Conservation (phyloP, 169 alveolate genomes). For the Blepharisma undulans region DNA sequence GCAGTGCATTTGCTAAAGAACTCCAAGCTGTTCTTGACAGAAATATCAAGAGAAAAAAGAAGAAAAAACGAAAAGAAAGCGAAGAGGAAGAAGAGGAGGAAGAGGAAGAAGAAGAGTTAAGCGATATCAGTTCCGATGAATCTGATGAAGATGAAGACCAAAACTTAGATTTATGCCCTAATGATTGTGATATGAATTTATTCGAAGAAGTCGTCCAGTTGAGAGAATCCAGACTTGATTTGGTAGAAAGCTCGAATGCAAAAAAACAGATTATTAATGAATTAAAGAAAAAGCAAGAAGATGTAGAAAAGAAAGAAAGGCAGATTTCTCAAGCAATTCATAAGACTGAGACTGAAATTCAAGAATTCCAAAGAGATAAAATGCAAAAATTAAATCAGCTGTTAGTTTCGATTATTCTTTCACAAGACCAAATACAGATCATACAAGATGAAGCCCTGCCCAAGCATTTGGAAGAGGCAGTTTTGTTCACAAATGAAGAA, state of each 20-base stretch:
- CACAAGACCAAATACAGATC: conserved; percentile 35
- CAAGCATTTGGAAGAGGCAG: conserved; percentile 51
- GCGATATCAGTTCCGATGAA: conserved; percentile 59
- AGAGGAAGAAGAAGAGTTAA: conserved; percentile 60
- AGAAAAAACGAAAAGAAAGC: conserved; percentile 51
- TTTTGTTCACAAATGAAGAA: conserved; percentile 37
- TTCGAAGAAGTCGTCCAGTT: conserved; percentile 53
- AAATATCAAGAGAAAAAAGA: conserved; percentile 64
- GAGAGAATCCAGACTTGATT: conserved; percentile 73
- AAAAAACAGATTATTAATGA: conserved; percentile 73
- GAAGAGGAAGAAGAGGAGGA: conserved; percentile 75
- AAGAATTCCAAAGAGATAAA: conserved; percentile 80
- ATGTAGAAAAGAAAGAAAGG: conserved; percentile 65
- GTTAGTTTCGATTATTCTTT: conserved; percentile 42
- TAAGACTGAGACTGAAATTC: conserved; percentile 66
- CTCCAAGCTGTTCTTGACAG: conserved; percentile 65
- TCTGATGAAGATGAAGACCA: conserved; percentile 84
- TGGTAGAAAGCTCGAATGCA: conserved; percentile 73
- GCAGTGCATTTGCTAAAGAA: conserved; percentile 43
- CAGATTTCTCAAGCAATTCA: conserved; percentile 44
- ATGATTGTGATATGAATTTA: conserved; percentile 50
- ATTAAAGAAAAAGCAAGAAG: conserved; percentile 73
- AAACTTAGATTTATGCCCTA: conserved; percentile 55
- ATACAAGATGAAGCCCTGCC: conserved; percentile 60
- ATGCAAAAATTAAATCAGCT: conserved; percentile 74